A percentile compares a stretch with the other conserved stretches of the same genome.
Evolutionary conservation across 2,329 filamentous ascomycete species (phyloP).

Genomic region (Penicillium brevicompactum): DNA sequence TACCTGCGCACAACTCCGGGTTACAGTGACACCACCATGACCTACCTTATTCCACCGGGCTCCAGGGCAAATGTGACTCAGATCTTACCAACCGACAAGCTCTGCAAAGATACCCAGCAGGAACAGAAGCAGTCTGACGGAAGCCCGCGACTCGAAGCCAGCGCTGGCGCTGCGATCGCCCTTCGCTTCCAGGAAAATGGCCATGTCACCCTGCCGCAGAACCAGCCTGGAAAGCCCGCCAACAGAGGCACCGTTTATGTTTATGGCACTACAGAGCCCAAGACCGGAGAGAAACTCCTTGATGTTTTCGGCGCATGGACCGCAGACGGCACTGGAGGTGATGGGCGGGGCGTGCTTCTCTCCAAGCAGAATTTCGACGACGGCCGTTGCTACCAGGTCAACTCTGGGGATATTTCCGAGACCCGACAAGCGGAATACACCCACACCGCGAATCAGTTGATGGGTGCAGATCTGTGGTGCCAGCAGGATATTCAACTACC

Average conservation of each 20-base stretch:
- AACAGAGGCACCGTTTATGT: conserved; percentile 74
- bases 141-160: conserved; percentile 64
- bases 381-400: conserved; percentile 82
- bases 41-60: conserved; percentile 64
- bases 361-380: conserved; percentile 84
- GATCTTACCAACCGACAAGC: conserved; percentile 53
- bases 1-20: conserved; percentile 57
- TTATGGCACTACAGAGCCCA: conserved; percentile 68
- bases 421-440: conserved; percentile 61
- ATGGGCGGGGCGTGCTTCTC: conserved; percentile 74
- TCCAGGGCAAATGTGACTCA: conserved; percentile 52
- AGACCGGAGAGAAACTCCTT: conserved; percentile 59
- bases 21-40: conserved; percentile 62
- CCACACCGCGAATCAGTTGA: conserved; percentile 52
- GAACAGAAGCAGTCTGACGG: conserved; percentile 58
- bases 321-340: conserved; percentile 74
- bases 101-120: conserved; percentile 68
- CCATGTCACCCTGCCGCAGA: conserved; percentile 65
- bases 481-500: conserved; percentile 81
- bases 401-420: conserved; percentile 59
- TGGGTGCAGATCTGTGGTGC: conserved; percentile 69
- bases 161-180: conserved; percentile 65
- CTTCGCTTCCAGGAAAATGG: conserved; percentile 74
- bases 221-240: conserved; percentile 60
- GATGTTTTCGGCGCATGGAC: conserved; percentile 78